Percentiles rank a stretch among this genome's conserved stretches.
Evolutionary conservation across 345 rosid genomes (phyloP).

Genomic region (Laguncularia racemosa): DNA sequence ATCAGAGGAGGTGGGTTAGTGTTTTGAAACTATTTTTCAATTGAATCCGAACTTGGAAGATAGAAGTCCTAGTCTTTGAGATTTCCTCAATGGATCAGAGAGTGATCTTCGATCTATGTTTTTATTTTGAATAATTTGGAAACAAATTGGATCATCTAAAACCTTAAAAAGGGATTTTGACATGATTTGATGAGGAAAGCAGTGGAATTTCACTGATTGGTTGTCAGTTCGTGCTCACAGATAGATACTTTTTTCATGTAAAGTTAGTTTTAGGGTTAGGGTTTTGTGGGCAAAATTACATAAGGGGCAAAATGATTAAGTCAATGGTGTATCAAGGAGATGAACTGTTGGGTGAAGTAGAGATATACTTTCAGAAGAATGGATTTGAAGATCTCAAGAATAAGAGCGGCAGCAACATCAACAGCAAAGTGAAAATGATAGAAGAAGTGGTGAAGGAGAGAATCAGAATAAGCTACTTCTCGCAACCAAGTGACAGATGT

Average conservation of each 20-base stretch:
- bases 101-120: no score
- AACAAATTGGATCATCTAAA: neutral
- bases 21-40: no score
- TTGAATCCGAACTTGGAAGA: no score
- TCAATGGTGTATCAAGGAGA: conserved; percentile 60
- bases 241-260: no score
- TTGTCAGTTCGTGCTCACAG: no score
- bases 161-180: neutral
- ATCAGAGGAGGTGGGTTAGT: no score
- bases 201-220: conserved; percentile 1
- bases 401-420: conserved; percentile 23
- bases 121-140: neutral
- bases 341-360: conserved; percentile 71
- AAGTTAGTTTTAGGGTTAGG: neutral
- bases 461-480: conserved; percentile 59
- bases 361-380: conserved; percentile 47
- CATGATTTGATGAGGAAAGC: conserved; percentile 2
- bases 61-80: conserved; percentile 6
- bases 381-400: conserved; percentile 16
- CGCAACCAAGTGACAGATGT: conserved; percentile 85
- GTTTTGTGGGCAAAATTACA: neutral
- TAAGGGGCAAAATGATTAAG: conserved; percentile 40
- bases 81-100: neutral
- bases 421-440: conserved; percentile 31
- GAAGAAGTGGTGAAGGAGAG: conserved; percentile 57